Evolutionary conservation across 2,329 filamentous ascomycete genomes (phyloP), one percentile per base, ranked within the genome.

Genomic region (Colletotrichum spinosum): DNA sequence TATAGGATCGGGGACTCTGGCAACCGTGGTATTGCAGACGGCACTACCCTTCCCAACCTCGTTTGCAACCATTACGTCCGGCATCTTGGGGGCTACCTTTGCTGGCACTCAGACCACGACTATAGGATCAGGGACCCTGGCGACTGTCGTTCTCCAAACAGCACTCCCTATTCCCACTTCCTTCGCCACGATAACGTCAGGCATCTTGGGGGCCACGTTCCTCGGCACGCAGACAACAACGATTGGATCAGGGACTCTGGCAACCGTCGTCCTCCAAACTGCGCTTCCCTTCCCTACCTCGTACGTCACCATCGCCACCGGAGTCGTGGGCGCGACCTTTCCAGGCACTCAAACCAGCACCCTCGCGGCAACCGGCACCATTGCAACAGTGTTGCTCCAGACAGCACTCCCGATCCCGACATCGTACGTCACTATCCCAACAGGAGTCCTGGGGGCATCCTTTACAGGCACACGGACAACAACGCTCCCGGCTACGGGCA

Each of bases 11-110:
- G 61, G 61, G 2, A 55, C 44, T 1, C 15, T 65, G n/a, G 62
- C 44, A 7, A 65, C 62, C 2, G 51, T 65, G 8, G 8, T 52
- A 2, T 10, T 65, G 1, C 38, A 61, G 9, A 61, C 62, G 6
- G 39, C 62, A 2, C 25, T 65, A 8, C 62, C 62, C 3, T 35
- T 65, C 12, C 61, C 61, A 6, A 46, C 57, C 7, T 60, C 56
- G 6, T 65, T 60, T 3, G 58, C 56, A 9, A 65, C 61, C 1
- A 5, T 65, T 33, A n/a, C 37, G 13, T 55, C 56, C 4, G 61
- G 61, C 6, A 12, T 60, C 11, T 6, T 41, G 1, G 61, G 55
- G 4, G 54, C 41, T 12, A 51, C 39, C 10, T 65, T 65, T 25
- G 25, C 45, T 2, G 61, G 61, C 4, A 50, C 61, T 12, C 56